Evolutionary conservation across 2,329 filamentous ascomycete genomes (phyloP).

Genomic region (Fusarium phyllophilum): DNA sequence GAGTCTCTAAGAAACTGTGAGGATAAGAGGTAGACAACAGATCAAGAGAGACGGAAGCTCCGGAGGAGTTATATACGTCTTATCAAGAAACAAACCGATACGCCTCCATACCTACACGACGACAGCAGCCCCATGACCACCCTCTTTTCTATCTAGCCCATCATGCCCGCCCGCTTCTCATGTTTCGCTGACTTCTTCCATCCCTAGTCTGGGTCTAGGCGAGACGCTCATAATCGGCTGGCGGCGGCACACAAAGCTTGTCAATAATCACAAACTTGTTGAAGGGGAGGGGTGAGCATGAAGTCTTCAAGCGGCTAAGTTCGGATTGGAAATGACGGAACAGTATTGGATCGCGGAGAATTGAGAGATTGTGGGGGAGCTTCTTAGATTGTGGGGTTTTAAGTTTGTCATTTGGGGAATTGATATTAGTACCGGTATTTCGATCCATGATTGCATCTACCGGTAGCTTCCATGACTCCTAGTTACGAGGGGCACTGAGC

Average conservation of each 20-base stretch:
- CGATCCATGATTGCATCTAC: neutral
- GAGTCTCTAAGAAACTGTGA: constrained; percentile 6
- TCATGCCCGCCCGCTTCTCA: constrained; percentile 21
- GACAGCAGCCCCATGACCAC: constrained; percentile 28
- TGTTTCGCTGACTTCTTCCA: constrained; percentile 14
- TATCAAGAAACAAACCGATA: constrained; percentile 8
- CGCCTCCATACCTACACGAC: neutral
- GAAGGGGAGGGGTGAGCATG: constrained; percentile 14
- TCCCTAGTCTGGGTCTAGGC: constrained; percentile 7
- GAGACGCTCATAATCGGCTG: constrained; percentile 42
- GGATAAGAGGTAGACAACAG: neutral
- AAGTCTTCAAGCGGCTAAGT: constrained; percentile 42
- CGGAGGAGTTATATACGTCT: constrained; percentile 14
- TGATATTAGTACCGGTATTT: neutral
- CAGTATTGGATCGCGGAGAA: constrained; percentile 35
- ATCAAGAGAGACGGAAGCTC: constrained; percentile 9
- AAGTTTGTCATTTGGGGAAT: constrained; percentile 6
- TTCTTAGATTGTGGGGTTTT: constrained; percentile 31
- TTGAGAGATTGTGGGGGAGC: constrained; percentile 20
- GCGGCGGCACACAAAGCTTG: constrained; percentile 42
- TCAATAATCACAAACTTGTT: constrained; percentile 28
- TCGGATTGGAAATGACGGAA: constrained; percentile 47
- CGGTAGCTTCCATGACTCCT: neutral
- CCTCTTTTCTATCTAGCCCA: constrained; percentile 6
- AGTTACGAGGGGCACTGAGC: neutral